These are phyloP conservation scores for Candida odintsovae DNA, from an alignment of 805 yeast species.

Conservation along the genomic window DNA sequence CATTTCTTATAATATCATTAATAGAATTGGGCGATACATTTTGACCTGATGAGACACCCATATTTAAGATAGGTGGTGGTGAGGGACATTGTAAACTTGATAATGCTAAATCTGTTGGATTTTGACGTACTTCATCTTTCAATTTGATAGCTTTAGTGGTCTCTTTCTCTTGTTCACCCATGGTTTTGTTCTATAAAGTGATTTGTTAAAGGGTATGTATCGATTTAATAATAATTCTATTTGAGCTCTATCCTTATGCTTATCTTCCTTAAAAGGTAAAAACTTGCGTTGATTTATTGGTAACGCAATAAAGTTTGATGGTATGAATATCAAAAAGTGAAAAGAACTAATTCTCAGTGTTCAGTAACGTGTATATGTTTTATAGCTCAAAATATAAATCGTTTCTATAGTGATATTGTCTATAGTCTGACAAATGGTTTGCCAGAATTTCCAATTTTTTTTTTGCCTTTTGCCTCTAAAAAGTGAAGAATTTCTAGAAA, in stretches of 20 bases:
- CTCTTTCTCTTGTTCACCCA: not conserved
- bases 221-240: no score
- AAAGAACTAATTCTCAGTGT: no score
- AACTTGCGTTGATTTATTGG: no score
- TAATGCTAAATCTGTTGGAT: constrained; percentile 51
- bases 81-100: constrained; percentile 61
- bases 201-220: no score
- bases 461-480: not conserved
- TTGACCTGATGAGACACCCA: constrained; percentile 21
- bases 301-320: no score
- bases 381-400: no score
- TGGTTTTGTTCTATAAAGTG: not conserved
- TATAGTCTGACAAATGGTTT: not conserved
- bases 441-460: not conserved
- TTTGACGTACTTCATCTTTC: constrained; percentile 13
- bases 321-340: no score
- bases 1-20: constrained; percentile 18
- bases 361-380: no score
- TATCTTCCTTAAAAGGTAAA: no score
- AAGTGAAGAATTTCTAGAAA: not conserved
- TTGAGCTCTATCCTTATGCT: no score
- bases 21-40: constrained; percentile 21
- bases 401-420: no score
- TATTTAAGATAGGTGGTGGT: constrained; percentile 61
- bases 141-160: constrained; percentile 1